Evolutionary conservation across 257 asterid species (phyloP), one percentile per base, ranked within the genome.

Genomic region (Nicotiana benthamiana): DNA sequence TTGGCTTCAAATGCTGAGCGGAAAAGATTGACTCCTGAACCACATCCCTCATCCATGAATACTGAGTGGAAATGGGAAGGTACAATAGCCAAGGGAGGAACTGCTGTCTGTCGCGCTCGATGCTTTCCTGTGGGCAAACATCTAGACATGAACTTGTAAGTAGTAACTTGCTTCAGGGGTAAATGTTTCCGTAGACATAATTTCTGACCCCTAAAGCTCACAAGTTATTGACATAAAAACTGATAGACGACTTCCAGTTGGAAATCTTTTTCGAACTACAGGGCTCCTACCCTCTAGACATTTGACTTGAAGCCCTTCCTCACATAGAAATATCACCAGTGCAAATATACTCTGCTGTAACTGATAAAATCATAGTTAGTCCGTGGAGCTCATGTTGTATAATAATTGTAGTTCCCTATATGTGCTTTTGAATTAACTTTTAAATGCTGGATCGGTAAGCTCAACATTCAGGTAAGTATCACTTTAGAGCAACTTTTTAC

Each of bases 21-120:
- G 67, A 90, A 87, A 79, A 90, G 93, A 84, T 84, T 77, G 83
- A 75, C 84, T 46, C 86, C 94, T 63, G 93, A 91, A 52, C 36
- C 84, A 79, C 82, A 83, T 24, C 89, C 80, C 79, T 70, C 89
- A 30, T 84, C 94, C 81, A 82, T 87, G 20, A 93, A 84, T 83
- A 89, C 86, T 84, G 98, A 88, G 82, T 95, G 99, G 98, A 92
- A 90, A 86, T 95, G 99, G 99, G 99, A 95, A 88, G 99, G 99
- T 63, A 85, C 91, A 84, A 91, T 95, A 81, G 94, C 93, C 64
- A 95, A 95, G 89, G 98, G 97, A 75, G 98, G 98, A 78, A 91
- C 89, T 78, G 80, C 93, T 30, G 90, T 95, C 70, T 95, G 99
- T 82, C 92, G 90, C 82, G 98, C 97, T 83, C 97, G 99, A 77